Conservation (phyloP, 345 rosid species). For the Angophora floribunda region DNA sequence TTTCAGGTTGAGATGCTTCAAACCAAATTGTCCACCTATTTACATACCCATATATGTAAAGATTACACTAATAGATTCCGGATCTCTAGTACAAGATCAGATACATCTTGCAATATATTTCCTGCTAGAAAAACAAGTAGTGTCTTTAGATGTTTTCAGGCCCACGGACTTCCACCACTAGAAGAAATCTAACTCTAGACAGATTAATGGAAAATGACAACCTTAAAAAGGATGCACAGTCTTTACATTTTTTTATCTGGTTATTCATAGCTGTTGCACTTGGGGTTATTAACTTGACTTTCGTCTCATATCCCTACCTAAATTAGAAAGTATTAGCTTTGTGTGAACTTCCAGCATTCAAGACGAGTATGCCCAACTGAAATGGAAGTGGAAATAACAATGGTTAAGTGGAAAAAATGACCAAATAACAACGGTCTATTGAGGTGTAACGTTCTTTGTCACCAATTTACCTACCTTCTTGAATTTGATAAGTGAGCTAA, state of each 20-base stretch:
- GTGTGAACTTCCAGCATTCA: not conserved
- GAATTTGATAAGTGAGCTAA: too few relatives aligned
- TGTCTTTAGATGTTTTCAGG: constrained; percentile 55
- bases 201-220: too few relatives aligned
- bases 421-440: too few relatives aligned
- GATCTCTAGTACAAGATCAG: not conserved
- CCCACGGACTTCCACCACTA: constrained; percentile 57
- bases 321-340: not conserved
- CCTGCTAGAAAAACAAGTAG: not conserved
- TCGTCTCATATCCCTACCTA: constrained; percentile 61
- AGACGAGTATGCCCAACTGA: too few relatives aligned
- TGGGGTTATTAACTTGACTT: too few relatives aligned
- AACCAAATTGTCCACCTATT: not conserved
- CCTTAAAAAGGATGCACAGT: too few relatives aligned
- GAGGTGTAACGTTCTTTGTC: too few relatives aligned
- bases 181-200: not conserved
- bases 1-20: not conserved
- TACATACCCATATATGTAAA: not conserved
- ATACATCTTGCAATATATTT: not conserved
- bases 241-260: too few relatives aligned
- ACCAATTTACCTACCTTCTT: too few relatives aligned
- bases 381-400: too few relatives aligned
- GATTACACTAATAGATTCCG: not conserved
- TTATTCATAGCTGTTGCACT: too few relatives aligned
- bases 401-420: too few relatives aligned